Evolutionary conservation across 768 basidiomycete genomes (phyloP).

Genomic region (Phylloporus sp.): DNA sequence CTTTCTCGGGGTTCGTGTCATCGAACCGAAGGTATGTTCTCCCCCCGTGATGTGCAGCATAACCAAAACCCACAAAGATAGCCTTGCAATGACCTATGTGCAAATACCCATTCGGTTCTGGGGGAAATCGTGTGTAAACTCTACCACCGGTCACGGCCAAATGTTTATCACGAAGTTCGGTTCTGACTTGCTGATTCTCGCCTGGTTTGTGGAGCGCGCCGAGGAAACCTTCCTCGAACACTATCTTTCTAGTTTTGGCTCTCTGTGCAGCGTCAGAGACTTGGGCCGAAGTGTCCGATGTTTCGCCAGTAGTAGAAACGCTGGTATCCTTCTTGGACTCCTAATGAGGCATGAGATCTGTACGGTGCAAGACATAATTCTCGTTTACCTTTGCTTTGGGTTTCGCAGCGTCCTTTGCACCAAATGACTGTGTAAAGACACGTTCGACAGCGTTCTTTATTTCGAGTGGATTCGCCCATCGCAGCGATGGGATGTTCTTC

Average conservation of each 20-base stretch:
- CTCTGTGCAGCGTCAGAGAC: constrained; percentile 35
- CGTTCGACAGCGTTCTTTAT: constrained; percentile 77
- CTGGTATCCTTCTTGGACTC: constrained; percentile 46
- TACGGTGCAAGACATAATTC: not conserved
- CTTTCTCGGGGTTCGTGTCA: constrained; percentile 98
- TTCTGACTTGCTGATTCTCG: constrained; percentile 82
- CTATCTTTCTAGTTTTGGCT: constrained; percentile 44
- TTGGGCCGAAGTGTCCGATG: constrained; percentile 21
- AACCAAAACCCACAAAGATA: constrained; percentile 98
- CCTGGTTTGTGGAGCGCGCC: constrained; percentile 90
- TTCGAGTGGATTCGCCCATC: constrained; percentile 83
- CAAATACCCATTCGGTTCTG: constrained; percentile 95
- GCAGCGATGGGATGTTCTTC: constrained; percentile 55
- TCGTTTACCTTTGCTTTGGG: constrained; percentile 57
- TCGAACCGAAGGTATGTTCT: constrained; percentile 93
- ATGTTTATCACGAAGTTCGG: constrained; percentile 75
- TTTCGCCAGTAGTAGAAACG: constrained; percentile 6
- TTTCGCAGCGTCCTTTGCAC: constrained; percentile 62
- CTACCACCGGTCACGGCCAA: constrained; percentile 71
- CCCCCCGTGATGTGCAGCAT: constrained; percentile 90
- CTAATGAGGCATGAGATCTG: constrained; percentile 23
- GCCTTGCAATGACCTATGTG: constrained; percentile 98
- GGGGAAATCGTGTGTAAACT: constrained; percentile 96
- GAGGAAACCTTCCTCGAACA: constrained; percentile 94
- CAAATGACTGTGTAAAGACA: constrained; percentile 62